Base-by-base conservation (phyloP, 106 monocot genomes). In the Amphibolis antarctica region DNA sequence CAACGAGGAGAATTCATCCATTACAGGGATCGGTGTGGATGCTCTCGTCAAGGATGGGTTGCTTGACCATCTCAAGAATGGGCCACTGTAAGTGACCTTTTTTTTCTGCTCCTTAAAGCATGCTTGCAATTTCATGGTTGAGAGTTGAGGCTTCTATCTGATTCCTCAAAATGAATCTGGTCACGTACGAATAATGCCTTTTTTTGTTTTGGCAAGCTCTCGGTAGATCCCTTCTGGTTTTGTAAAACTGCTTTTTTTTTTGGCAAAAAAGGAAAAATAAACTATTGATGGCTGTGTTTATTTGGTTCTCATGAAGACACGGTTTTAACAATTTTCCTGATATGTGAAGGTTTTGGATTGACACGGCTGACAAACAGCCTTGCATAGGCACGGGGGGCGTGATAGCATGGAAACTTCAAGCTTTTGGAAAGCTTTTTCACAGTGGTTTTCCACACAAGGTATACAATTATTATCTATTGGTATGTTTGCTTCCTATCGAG, bases 321-420 rank as follows among this genome's bases (percentile, higher is more conserved):
- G 36, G 36, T 2, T 36, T 36, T 7, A 36, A 36, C 36, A 36
- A 7, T 36, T 36, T 36, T 25, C 28, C 4, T 63, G 45, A 23
- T 25, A 15, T 15, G 12, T 4, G 26, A 43, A 92, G 91, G 76
- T 98, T 90, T 78, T 98, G 96, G 96, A 98, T 98, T 51, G 96
- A 98, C 78, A 90, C 96, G 13, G 96, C 96, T 27, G 90, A 98
- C 69, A 98, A 98, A 63, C 96, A 98, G 48, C 96, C 96, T 20
- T 98, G 96, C 63, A 86, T 98, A 55, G 96, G 96, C 59, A 90
- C 96, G 12, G 96, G 96, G 15, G 96, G 96, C 11, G 85, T 98
- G 90, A 77, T 98, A 58, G 57, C 82, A 19, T 98, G 96, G 96
- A 86, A 55, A 51, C 86, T 98, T 31, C 73, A 73, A 28, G 80